Percentiles rank a stretch among this genome's conserved stretches.
Conservation (phyloP, 192 early-diverging fungal species). For the Spizellomyces sp. region DNA sequence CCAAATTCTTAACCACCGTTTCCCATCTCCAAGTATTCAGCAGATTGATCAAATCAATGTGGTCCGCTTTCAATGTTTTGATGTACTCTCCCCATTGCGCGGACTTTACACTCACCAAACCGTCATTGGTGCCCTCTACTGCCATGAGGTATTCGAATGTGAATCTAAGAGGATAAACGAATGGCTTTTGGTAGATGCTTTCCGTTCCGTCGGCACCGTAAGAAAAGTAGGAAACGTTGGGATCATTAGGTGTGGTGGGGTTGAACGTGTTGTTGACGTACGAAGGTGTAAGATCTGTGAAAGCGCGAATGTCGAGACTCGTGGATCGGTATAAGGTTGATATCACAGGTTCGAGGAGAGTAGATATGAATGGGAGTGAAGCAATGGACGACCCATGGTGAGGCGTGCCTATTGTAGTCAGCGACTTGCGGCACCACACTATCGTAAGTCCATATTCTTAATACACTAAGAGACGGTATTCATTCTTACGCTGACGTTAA, state of each 20-base stretch:
- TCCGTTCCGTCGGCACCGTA: slow-evolving; percentile 70
- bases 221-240: slow-evolving; percentile 69
- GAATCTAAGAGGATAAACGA: slow-evolving; percentile 65
- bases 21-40: slow-evolving; percentile 29
- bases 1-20: slow-evolving; percentile 12
- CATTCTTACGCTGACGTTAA: slow-evolving; percentile 13
- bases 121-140: slow-evolving; percentile 82
- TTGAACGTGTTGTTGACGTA: slow-evolving; percentile 81
- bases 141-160: slow-evolving; percentile 72
- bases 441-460: too few relatives aligned
- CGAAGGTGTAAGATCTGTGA: slow-evolving; percentile 76
- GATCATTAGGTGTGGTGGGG: slow-evolving; percentile 74
- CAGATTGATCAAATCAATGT: slow-evolving; percentile 73
- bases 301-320: slow-evolving; percentile 78
- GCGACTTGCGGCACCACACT: slow-evolving; percentile 39
- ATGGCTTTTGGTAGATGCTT: slow-evolving; percentile 23
- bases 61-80: slow-evolving; percentile 74
- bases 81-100: slow-evolving; percentile 81
- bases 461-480: too few relatives aligned
- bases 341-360: slow-evolving; percentile 9
- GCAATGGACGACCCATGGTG: slow-evolving; percentile 65
- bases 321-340: slow-evolving; percentile 42
- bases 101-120: slow-evolving; percentile 75
- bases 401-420: slow-evolving; percentile 85
- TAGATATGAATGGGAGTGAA: slow-evolving; percentile 21